Base-by-base conservation (phyloP, 169 alveolate species). In the Ichthyophthirius multifiliis region DNA sequence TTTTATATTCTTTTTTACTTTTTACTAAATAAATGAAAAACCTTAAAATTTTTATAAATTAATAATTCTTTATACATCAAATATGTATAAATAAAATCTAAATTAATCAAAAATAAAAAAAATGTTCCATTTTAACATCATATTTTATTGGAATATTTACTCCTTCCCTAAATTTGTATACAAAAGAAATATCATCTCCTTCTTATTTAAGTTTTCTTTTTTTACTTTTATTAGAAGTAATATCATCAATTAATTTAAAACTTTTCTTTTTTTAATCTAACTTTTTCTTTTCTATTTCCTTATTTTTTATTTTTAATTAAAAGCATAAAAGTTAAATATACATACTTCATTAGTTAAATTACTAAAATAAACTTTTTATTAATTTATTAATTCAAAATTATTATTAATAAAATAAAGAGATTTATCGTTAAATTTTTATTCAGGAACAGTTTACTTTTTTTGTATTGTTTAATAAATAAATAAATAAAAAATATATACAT, bases 131-230 rank as follows among this genome's bases (percentile, higher is more conserved):
- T 39, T 67, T 67, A 2, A 67, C 43, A 67, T 67, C 77, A 41
- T 67, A 67, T 41, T 67, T 67, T 0, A 67, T 67, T 18, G 77
- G 77, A 39, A 67, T 67, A 18, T 39, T 34, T 6, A 67, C 39
- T 16, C 77, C 77, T 67, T 67, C 77, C 16, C 46, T 34, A 67
- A 16, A 41, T 67, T 41, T 67, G 45, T 67, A 67, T 39, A 41
- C 12, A n/a, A 67, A 34, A 9, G 48, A 55, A 27, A 39, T 39
- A 27, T 55, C 63, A 18, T 37, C 77, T 37, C 39, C 77, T 67
- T 20, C 62, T 1, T 18, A 15, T 37, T 30, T 67, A 20, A 20
- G 35, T 20, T 67, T 67, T 2, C 39, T 67, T 39, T 67, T 67
- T 12, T 4, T 15, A 7, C 16, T 44, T 39, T 37, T 18, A 37